These are phyloP conservation scores for Lepidium sativum DNA, from an alignment of 345 rosid species.

Conservation along the genomic window DNA sequence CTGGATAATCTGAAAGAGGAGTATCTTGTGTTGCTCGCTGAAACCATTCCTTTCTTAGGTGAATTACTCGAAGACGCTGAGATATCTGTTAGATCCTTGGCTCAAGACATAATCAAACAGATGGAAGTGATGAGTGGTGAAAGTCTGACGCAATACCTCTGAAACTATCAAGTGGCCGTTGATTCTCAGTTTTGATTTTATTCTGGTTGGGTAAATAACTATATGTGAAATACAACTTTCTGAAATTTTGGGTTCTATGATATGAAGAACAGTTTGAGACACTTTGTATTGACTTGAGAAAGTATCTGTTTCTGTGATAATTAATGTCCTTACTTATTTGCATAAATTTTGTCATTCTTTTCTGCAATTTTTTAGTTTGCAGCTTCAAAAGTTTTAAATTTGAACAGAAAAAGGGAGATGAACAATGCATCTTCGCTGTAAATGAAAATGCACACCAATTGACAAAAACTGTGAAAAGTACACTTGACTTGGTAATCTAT, in stretches of 20 bases:
- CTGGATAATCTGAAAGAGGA: constrained; percentile 82
- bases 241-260: neutral
- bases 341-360: neutral
- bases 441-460: neutral
- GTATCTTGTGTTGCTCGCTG: constrained; percentile 64
- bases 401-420: neutral
- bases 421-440: neutral
- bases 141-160: constrained; percentile 56
- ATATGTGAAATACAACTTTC: neutral
- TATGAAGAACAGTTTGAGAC: neutral
- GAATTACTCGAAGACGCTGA: constrained; percentile 85
- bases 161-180: neutral
- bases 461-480: neutral
- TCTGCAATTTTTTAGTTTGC: neutral
- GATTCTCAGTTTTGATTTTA: constrained; percentile 9
- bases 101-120: constrained; percentile 77
- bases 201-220: constrained; percentile 7
- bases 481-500: neutral
- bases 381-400: neutral
- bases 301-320: neutral
- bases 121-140: constrained; percentile 92
- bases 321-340: neutral
- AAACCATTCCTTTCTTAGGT: constrained; percentile 84
- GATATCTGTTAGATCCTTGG: constrained; percentile 64
- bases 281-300: neutral